A percentile compares a stretch with the other conserved stretches of the same genome.
phyloP scores from a whole-genome alignment of 805 yeast genomes.

The Ogataea siamensis region DNA sequence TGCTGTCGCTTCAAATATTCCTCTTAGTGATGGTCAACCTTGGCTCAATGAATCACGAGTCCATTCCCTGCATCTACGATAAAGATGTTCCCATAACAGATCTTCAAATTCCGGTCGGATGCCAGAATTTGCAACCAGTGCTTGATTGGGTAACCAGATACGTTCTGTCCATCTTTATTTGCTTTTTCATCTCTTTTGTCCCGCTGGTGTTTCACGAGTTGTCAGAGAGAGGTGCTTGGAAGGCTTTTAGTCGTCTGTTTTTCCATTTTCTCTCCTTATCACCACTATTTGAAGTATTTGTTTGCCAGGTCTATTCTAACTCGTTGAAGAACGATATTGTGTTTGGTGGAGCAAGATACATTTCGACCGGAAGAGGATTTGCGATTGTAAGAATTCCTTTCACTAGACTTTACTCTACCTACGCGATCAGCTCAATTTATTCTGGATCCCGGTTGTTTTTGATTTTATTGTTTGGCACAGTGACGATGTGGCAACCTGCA shows the following conservation, averaged over 20 bases:
- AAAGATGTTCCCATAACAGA: slow-evolving; percentile 71
- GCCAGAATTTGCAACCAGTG: slow-evolving; percentile 84
- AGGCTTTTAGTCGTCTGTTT: slow-evolving; percentile 66
- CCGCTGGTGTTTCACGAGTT: slow-evolving; percentile 87
- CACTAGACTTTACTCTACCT: slow-evolving; percentile 67
- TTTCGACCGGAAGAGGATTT: slow-evolving; percentile 92
- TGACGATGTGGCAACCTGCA: slow-evolving; percentile 80
- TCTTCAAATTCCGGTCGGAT: slow-evolving; percentile 72
- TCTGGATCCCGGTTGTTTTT: slow-evolving; percentile 69
- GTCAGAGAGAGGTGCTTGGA: slow-evolving; percentile 79
- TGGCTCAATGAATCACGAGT: slow-evolving; percentile 74
- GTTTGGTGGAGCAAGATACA: slow-evolving; percentile 89
- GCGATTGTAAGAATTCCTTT: slow-evolving; percentile 82
- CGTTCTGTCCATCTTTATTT: slow-evolving; percentile 85
- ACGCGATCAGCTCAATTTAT: slow-evolving; percentile 74
- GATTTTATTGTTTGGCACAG: slow-evolving; percentile 69
- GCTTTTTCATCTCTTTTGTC: slow-evolving; percentile 86
- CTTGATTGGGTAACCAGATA: slow-evolving; percentile 86
- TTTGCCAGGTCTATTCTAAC: slow-evolving; percentile 86
- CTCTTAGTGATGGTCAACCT: slow-evolving; percentile 76
- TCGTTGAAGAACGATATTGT: slow-evolving; percentile 72
- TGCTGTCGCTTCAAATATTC: slow-evolving; percentile 82
- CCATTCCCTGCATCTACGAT: slow-evolving; percentile 65
- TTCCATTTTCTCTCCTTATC: slow-evolving; percentile 79
- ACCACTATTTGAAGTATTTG: slow-evolving; percentile 92